Conservation (phyloP, 2,329 filamentous ascomycete genomes). For the Aspergillus pseudoterreus region DNA sequence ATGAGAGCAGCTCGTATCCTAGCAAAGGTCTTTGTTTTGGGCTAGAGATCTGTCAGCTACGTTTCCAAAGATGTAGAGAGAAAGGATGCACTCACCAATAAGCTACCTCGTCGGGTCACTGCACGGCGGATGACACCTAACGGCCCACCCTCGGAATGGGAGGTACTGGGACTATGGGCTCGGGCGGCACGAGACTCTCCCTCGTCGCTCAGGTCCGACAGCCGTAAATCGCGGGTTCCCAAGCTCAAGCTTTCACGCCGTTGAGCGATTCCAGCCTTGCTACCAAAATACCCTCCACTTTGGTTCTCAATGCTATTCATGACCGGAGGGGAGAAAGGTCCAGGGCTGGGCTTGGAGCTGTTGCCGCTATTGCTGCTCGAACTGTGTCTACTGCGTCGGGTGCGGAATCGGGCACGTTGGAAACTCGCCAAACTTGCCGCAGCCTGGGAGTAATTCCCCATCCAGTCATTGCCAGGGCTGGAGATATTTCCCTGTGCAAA, state of each 20-base stretch:
- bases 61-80: neutral
- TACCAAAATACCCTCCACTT: slow-evolving; percentile 53
- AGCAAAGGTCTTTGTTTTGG: slow-evolving; percentile 94
- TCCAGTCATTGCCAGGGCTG: slow-evolving; percentile 60
- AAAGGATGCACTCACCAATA: slow-evolving; percentile 62
- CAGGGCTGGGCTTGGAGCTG: slow-evolving; percentile 64
- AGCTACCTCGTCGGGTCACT: slow-evolving; percentile 82
- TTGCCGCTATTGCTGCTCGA: slow-evolving; percentile 67
- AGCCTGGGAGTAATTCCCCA: slow-evolving; percentile 62
- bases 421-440: slow-evolving; percentile 78
- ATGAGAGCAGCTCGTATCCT: slow-evolving; percentile 84
- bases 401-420: slow-evolving; percentile 57
- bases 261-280: slow-evolving; percentile 49
- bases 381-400: slow-evolving; percentile 60
- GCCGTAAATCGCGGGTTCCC: slow-evolving; percentile 82
- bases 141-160: slow-evolving; percentile 52
- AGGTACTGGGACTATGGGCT: slow-evolving; percentile 32
- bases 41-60: slow-evolving; percentile 48
- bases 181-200: slow-evolving; percentile 53
- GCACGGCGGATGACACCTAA: slow-evolving; percentile 75
- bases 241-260: slow-evolving; percentile 85
- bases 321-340: slow-evolving; percentile 73
- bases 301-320: slow-evolving; percentile 53
- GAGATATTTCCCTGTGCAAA: slow-evolving; percentile 47
- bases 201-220: slow-evolving; percentile 74